Base-by-base conservation (phyloP, 164 flowering plant species). In the Vitis rotundifolia region DNA sequence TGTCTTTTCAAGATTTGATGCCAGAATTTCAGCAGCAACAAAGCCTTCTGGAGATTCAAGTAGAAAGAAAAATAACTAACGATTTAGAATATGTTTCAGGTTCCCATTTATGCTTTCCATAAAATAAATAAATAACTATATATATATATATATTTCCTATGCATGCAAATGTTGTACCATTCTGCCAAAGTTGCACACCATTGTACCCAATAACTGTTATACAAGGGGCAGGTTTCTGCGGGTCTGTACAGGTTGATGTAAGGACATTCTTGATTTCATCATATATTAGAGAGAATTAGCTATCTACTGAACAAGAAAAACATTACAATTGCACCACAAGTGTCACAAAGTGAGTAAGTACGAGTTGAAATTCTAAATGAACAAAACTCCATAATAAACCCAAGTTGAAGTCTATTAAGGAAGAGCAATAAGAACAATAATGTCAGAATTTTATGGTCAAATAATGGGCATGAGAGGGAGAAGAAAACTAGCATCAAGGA, bases 191-290 rank as follows among this genome's bases (percentile, higher is more conserved):
- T 76, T 76, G 86, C 13, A 83, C 77, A 29, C 98, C 94, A 71
- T 88, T 88, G 78, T 82, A 89, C 64, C 93, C 97, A 81, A 93
- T 68, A 70, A 79, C 91, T 53, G 94, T 84, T 70, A 91, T 84
- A 58, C 82, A 87, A 49, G 97, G 98, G 19, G 75, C 72, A 63
- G 86, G 73, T 73, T 77, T 83, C 80, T 91, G 94, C 31, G 94
- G 94, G 69, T 91, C 96, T 92, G 77, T 77, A 53, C n/a, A 67
- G 8, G 54, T 72, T 73, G 77, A 88, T 82, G 76, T 62, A 81
- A 89, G 84, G 82, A 75, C 14, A 14, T 52, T 54, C 18, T 18
- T 55, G 26, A 14, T 8, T 48, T 13, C 12, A 22, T 51, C 22
- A 16, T 19, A 64, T 29, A 47, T 49, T 1, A 15, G 37, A 18